phyloP scores from a whole-genome alignment of 176 grass and related monocot genomes.

The Aechmea fasciata region DNA sequence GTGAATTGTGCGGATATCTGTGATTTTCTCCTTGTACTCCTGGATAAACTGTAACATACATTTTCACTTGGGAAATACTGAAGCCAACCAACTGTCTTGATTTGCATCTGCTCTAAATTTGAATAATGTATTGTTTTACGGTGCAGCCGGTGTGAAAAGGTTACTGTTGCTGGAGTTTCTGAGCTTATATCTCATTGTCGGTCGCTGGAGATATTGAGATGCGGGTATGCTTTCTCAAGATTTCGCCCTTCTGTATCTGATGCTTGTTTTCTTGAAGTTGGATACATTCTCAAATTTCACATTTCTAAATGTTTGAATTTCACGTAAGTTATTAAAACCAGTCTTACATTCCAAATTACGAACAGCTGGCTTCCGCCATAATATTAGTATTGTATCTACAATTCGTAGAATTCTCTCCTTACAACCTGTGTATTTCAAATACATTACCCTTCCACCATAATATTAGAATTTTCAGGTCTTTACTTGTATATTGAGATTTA shows the following conservation, averaged over 20 bases:
- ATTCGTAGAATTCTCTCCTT: no score
- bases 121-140: slow-evolving; percentile 12
- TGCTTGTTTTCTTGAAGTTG: neutral
- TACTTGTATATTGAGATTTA: no score
- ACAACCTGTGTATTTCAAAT: no score
- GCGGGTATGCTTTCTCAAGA: slow-evolving; percentile 50
- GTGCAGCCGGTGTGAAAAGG: slow-evolving; percentile 64
- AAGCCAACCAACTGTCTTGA: neutral
- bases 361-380: neutral
- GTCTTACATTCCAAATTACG: neutral
- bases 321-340: neutral
- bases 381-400: neutral
- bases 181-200: slow-evolving; percentile 59
- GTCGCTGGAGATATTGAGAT: slow-evolving; percentile 88
- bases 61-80: no score
- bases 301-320: neutral
- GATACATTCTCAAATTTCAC: neutral
- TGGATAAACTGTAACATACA: no score
- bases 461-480: no score
- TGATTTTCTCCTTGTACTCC: no score
- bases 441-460: no score
- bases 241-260: neutral
- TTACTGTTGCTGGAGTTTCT: slow-evolving; percentile 50
- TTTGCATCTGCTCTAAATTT: slow-evolving; percentile 7
- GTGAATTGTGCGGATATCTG: no score